phyloP scores from a whole-genome alignment of 2,329 filamentous ascomycete genomes.

The Karstenula rhodostoma region DNA sequence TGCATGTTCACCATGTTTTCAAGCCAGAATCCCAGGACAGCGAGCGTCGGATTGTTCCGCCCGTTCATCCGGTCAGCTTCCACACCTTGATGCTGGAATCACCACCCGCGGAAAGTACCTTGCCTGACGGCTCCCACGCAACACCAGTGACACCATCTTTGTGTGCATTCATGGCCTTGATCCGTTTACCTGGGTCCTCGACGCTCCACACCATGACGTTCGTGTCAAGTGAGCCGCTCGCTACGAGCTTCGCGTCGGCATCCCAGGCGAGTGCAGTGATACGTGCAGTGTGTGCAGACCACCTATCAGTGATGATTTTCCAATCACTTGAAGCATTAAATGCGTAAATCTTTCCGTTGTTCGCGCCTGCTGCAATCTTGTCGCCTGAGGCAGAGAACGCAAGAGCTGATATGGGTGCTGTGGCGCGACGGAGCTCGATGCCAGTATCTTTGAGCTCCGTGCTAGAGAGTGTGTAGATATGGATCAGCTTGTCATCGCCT shows the following conservation, averaged over 20 bases:
- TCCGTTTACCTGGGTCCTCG: constrained; percentile 79
- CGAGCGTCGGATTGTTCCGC: neutral
- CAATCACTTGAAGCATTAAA: constrained; percentile 71
- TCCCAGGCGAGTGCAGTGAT: constrained; percentile 81
- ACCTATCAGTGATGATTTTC: constrained; percentile 80
- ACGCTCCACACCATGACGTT: constrained; percentile 94
- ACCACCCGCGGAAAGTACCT: constrained; percentile 80
- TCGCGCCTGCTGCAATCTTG: constrained; percentile 81
- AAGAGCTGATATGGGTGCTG: constrained; percentile 78
- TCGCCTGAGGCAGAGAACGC: constrained; percentile 82
- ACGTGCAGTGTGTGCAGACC: constrained; percentile 75
- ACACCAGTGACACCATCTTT: constrained; percentile 95
- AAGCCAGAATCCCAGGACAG: constrained; percentile 3
- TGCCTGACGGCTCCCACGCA: constrained; percentile 72
- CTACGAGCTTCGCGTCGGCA: constrained; percentile 75
- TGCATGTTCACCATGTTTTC: constrained; percentile 1
- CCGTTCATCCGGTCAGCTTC: constrained; percentile 53
- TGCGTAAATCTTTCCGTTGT: constrained; percentile 85
- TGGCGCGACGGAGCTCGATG: constrained; percentile 71
- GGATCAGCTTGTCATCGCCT: constrained; percentile 75
- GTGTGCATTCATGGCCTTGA: constrained; percentile 88
- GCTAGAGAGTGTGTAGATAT: constrained; percentile 73
- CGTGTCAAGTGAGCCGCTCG: constrained; percentile 87
- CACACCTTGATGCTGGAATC: constrained; percentile 94
- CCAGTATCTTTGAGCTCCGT: constrained; percentile 62